Evolutionary conservation across 192 early-diverging fungal genomes (phyloP).

Genomic region (Chytriomyces confervae): DNA sequence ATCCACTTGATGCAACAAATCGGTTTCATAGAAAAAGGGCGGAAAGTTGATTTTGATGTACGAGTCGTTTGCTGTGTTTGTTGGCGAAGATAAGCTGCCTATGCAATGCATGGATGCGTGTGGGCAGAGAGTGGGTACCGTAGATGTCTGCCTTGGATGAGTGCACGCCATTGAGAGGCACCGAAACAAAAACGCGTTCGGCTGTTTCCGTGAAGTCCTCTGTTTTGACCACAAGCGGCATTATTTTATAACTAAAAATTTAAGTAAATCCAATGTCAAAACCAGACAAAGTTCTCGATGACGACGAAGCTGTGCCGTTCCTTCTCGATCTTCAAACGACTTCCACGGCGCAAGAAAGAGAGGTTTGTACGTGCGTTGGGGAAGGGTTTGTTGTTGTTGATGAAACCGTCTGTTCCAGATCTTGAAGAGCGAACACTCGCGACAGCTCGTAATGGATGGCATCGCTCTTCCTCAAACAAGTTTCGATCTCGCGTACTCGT

Average conservation of each 20-base stretch:
- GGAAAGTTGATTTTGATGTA: conserved; percentile 62
- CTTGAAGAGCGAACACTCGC: background rate
- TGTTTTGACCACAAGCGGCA: conserved; percentile 53
- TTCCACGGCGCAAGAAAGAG: conserved; percentile 5
- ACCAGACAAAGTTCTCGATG: too few relatives aligned
- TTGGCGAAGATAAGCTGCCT: background rate
- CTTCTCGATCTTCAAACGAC: conserved; percentile 25
- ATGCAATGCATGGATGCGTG: background rate
- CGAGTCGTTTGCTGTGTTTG: conserved; percentile 47
- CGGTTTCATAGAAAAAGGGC: conserved; percentile 61
- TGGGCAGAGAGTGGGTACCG: conserved; percentile 32
- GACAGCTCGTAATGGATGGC: conserved; percentile 45
- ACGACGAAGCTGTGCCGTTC: conserved; percentile 21
- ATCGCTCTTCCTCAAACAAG: conserved; percentile 82
- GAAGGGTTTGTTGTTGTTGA: background rate
- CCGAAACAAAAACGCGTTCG: conserved; percentile 42
- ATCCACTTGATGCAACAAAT: conserved; percentile 46
- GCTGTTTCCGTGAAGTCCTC: conserved; percentile 44
- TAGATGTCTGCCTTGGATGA: conserved; percentile 56
- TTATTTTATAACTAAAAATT: conserved; percentile 24
- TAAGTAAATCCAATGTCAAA: background rate
- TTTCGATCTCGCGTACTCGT: conserved; percentile 97
- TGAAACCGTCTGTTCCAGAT: background rate
- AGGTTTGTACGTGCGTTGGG: background rate
- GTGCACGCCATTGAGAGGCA: conserved; percentile 49